Conservation (phyloP, 768 basidiomycete genomes). For the Suillus ampliporus region DNA sequence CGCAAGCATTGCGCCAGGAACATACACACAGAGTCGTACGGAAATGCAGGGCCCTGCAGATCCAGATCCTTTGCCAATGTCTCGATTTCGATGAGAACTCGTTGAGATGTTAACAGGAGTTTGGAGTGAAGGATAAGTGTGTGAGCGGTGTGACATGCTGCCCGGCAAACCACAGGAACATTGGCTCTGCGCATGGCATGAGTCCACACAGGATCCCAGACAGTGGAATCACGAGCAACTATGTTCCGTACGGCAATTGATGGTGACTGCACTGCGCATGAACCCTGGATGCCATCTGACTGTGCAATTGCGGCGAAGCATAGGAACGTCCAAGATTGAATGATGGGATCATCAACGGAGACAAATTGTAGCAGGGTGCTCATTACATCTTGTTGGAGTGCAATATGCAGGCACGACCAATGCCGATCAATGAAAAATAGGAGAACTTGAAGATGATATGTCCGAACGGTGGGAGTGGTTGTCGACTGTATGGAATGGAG, state of each 20-base stretch:
- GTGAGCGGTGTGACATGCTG: conserved; percentile 76
- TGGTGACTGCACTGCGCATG: conserved; percentile 9
- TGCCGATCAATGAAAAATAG: conserved; percentile 86
- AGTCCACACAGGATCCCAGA: conserved; percentile 87
- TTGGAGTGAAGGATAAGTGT: conserved; percentile 53
- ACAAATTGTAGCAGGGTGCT: conserved; percentile 63
- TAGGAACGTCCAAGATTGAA: conserved; percentile 88
- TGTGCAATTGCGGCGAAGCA: conserved; percentile 76
- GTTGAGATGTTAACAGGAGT: conserved; percentile 56
- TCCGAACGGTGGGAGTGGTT: conserved; percentile 39
- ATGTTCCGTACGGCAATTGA: conserved; percentile 3
- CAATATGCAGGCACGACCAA: conserved; percentile 66
- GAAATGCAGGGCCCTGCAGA: conserved; percentile 87
- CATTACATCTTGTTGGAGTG: conserved; percentile 62
- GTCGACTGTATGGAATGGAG: conserved; percentile 52
- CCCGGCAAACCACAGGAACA: conserved; percentile 71
- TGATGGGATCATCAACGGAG: conserved; percentile 60
- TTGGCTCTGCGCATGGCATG: conserved; percentile 78
- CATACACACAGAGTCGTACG: conserved; percentile 88
- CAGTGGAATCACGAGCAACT: conserved; percentile 29
- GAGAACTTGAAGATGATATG: conserved; percentile 72
- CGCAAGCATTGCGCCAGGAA: conserved; percentile 75
- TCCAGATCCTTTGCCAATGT: conserved; percentile 81
- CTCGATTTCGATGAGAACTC: conserved; percentile 76
- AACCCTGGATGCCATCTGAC: conserved; percentile 41